A percentile compares a stretch with the other conserved stretches of the same genome.
Evolutionary conservation across 768 basidiomycete species (phyloP).

Genomic region (Podaxis rugospora): DNA sequence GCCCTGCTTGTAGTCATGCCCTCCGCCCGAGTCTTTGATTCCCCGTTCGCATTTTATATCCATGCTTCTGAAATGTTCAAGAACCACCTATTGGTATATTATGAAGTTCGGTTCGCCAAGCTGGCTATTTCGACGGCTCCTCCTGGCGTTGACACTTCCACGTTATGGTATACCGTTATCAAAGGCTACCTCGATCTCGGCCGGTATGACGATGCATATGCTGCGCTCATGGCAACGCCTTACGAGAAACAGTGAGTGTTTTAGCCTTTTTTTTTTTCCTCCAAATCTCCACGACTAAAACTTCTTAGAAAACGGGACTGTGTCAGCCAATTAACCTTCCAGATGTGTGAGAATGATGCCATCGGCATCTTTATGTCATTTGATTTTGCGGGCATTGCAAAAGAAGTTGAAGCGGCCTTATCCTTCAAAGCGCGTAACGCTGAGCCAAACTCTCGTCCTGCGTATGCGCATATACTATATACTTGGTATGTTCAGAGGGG

Average conservation of each 20-base stretch:
- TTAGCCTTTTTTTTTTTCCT: conserved; percentile 6
- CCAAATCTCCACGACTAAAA: conserved; percentile 7
- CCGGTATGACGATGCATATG: conserved; percentile 86
- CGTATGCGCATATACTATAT: conserved; percentile 90
- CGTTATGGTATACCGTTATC: conserved; percentile 80
- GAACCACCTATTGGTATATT: conserved; percentile 42
- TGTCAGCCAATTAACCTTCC: conserved; percentile 76
- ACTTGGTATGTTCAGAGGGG: conserved; percentile 87
- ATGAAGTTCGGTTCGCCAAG: conserved; percentile 73
- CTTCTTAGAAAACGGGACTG: conserved; percentile 71
- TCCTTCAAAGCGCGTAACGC: conserved; percentile 93
- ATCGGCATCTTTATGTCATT: conserved; percentile 74
- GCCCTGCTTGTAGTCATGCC: conserved; percentile 63
- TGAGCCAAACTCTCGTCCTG: conserved; percentile 80
- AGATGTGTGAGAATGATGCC: conserved; percentile 89
- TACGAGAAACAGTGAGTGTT: conserved; percentile 72
- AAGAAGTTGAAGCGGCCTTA: conserved; percentile 84
- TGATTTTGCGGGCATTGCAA: conserved; percentile 80
- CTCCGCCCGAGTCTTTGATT: conserved; percentile 47
- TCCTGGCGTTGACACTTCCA: conserved; percentile 46
- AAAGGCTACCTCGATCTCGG: conserved; percentile 70
- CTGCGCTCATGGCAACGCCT: conserved; percentile 67
- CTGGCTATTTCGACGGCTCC: conserved; percentile 74
- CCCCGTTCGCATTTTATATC: conserved; percentile 70
- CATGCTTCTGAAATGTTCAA: conserved; percentile 78